Evolutionary conservation across 2,329 filamentous ascomycete species (phyloP).

Genomic region (Alternaria solani): DNA sequence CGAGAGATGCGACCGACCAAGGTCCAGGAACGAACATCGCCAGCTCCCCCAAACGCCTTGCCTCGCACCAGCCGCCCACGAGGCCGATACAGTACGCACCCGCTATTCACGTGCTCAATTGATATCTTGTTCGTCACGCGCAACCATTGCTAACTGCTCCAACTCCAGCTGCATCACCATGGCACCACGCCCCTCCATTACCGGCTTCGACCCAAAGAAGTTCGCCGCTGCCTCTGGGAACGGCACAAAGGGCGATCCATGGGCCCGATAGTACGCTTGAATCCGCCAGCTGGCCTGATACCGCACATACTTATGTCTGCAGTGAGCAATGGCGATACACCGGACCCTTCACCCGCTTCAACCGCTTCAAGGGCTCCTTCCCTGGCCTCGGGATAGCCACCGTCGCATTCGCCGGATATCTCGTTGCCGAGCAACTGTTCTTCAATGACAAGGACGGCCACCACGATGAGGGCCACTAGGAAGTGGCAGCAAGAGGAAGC

Average conservation of each 20-base stretch:
- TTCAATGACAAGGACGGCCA: constrained; percentile 66
- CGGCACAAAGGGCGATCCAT: constrained; percentile 66
- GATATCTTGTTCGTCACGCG: background rate
- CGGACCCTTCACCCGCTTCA: constrained; percentile 85
- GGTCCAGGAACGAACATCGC: constrained; percentile 29
- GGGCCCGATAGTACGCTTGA: constrained; percentile 65
- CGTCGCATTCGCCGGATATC: constrained; percentile 89
- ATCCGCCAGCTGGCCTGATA: too few species aligned
- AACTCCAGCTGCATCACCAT: constrained; percentile 49
- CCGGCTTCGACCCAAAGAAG: constrained; percentile 88
- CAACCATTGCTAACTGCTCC: constrained; percentile 27
- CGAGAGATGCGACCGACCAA: constrained; percentile 20
- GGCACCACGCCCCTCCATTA: constrained; percentile 74
- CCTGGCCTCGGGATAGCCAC: constrained; percentile 92
- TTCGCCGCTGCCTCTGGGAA: constrained; percentile 75
- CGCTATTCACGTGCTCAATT: constrained; percentile 7
- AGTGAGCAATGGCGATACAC: constrained; percentile 97
- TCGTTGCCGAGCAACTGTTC: constrained; percentile 88
- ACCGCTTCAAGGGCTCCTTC: constrained; percentile 86
- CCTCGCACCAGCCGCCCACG: constrained; percentile 28
- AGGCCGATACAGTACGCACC: constrained; percentile 37
- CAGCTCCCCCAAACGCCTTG: constrained; percentile 29
- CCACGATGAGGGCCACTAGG: constrained; percentile 26
- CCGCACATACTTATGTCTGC: constrained; percentile 31
- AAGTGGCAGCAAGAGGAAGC: constrained; percentile 1